phyloP scores from a whole-genome alignment of 1,284 basidiomycete genomes.

The Ganoderma leucocontextum region DNA sequence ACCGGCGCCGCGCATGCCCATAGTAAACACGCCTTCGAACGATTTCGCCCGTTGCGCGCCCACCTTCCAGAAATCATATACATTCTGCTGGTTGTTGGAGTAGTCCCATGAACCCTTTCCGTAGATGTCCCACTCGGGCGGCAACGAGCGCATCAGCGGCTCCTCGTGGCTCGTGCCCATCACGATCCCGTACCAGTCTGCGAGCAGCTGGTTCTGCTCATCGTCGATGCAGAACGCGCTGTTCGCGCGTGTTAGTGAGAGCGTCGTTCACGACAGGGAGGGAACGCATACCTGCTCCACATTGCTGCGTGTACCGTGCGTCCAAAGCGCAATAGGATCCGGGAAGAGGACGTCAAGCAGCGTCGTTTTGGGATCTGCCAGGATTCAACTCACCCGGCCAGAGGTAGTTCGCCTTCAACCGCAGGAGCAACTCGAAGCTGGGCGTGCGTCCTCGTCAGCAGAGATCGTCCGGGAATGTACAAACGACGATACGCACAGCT shows the following conservation, averaged over 20 bases:
- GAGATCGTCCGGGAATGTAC: neutral
- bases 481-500: conserved; percentile 49
- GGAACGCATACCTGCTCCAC: conserved; percentile 30
- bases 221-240: conserved; percentile 79
- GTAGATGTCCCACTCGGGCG: conserved; percentile 65
- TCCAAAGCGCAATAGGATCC: neutral
- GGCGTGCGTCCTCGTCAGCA: conserved; percentile 8
- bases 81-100: conserved; percentile 55
- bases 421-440: conserved; percentile 72
- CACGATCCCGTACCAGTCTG: conserved; percentile 73
- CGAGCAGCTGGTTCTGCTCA: conserved; percentile 66
- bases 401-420: conserved; percentile 76
- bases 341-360: neutral
- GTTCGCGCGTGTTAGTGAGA: conserved; percentile 28
- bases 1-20: conserved; percentile 66
- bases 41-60: conserved; percentile 62
- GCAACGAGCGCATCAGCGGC: conserved; percentile 70
- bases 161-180: conserved; percentile 78
- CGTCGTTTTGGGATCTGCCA: neutral
- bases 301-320: conserved; percentile 18
- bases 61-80: conserved; percentile 66
- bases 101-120: conserved; percentile 71
- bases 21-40: conserved; percentile 67
- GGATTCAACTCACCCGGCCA: conserved; percentile 53
- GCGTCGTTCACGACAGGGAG: neutral